Evolutionary conservation across 768 basidiomycete species (phyloP), one percentile per base, ranked within the genome.

Genomic region (Boletus eberwhitei): DNA sequence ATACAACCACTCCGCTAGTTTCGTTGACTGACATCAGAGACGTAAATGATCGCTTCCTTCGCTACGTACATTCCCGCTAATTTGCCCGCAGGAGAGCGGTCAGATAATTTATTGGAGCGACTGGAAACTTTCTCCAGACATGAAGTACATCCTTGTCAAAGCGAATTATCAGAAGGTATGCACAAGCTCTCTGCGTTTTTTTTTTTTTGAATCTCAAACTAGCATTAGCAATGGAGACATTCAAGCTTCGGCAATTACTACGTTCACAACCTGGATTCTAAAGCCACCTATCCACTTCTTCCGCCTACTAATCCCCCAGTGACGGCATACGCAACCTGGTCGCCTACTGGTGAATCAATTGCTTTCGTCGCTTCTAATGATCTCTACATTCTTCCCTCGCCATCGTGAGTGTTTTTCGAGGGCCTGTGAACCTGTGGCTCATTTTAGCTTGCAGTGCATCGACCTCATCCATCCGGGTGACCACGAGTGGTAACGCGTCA

Each of bases 181-280:
- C 58, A 36, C 19, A 32, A 26, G 5, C 13, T 48, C 26, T 41
- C 7, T 21, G n/a, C n/a, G n/a, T 8, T 43, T 2, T 40, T 17
- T 32, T 51, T 53, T 32, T 24, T 5, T 21, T 2, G 14, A 29
- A 34, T 55, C 45, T 65, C 50, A 29, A 51, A 62, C 29, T 9
- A 40, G n/a, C 14, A 37, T 34, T 59, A 94, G 87, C 91, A 95
- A 86, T 99, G 97, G 97, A 85, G 97, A 43, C 81, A 88, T 70
- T 97, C 94, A 7, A 85, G 84, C 52, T 87, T 87, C 65, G 88
- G 90, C 17, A 98, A 95, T 70, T 98, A 94, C 68, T 96, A 92
- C 69, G 78, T 99, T n/a, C 88, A 97, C 73, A 80, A 85, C 61
- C 75, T 98, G 39, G 80, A 76, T 24, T 79, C 84, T 8, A 83